These are phyloP conservation scores for Spathaspora arborariae DNA, from an alignment of 805 yeast species.

Conservation along the genomic window DNA sequence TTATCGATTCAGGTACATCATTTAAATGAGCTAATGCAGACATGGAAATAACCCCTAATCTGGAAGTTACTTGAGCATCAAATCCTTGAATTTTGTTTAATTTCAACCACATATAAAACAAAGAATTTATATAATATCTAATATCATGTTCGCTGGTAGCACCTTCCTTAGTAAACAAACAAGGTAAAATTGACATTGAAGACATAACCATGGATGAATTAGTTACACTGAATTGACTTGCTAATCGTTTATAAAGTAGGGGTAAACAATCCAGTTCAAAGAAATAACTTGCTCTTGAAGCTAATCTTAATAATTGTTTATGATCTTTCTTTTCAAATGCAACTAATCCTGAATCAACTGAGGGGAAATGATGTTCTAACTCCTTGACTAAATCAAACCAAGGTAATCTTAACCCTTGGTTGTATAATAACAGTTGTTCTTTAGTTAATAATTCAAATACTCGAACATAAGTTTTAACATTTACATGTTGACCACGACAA, in stretches of 20 bases:
- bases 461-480: constrained; percentile 56
- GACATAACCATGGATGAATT: constrained; percentile 51
- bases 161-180: constrained; percentile 28
- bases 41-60: constrained; percentile 60
- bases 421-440: constrained; percentile 38
- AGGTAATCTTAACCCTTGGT: constrained; percentile 43
- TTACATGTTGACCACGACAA: constrained; percentile 66
- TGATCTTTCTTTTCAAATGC: constrained; percentile 46
- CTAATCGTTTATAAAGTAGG: constrained; percentile 46
- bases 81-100: constrained; percentile 44
- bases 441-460: constrained; percentile 58
- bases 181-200: constrained; percentile 54
- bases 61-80: constrained; percentile 62
- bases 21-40: constrained; percentile 35
- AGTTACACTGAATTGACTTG: constrained; percentile 49
- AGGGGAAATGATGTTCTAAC: constrained; percentile 28
- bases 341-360: constrained; percentile 42
- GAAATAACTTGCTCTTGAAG: constrained; percentile 51
- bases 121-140: constrained; percentile 56
- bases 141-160: constrained; percentile 33
- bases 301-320: constrained; percentile 46
- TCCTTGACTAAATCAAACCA: constrained; percentile 47
- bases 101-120: constrained; percentile 72
- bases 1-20: constrained; percentile 13
- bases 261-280: constrained; percentile 49